These are phyloP conservation scores for Coniosporium apollinis DNA, from an alignment of 495 filamentous ascomycete species.

Conservation along the genomic window DNA sequence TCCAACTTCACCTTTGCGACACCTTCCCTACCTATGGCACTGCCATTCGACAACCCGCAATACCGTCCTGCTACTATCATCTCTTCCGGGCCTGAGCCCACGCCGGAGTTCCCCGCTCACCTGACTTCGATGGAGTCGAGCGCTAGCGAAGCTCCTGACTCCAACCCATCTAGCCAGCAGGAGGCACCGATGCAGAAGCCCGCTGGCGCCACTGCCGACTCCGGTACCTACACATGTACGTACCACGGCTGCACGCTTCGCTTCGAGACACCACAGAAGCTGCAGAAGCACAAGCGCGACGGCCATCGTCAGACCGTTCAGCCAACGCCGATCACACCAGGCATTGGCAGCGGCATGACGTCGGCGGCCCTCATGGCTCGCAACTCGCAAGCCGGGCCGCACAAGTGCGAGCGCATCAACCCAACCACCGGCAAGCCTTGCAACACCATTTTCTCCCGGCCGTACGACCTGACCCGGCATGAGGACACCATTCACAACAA, in stretches of 20 bases:
- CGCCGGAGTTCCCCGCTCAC: constrained; percentile 43
- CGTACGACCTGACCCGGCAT: constrained; percentile 92
- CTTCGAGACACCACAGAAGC: constrained; percentile 69
- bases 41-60: constrained; percentile 2
- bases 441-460: constrained; percentile 90
- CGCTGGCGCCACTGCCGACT: constrained; percentile 47
- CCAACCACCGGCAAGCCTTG: constrained; percentile 92
- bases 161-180: constrained; percentile 13
- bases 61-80: constrained; percentile 5
- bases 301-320: constrained; percentile 44
- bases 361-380: constrained; percentile 34
- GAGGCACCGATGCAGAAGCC: constrained; percentile 31
- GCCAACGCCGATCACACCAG: constrained; percentile 19
- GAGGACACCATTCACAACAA: constrained; percentile 97
- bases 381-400: constrained; percentile 75
- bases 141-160: constrained; percentile 29
- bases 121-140: constrained; percentile 50
- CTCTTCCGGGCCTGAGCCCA: constrained; percentile 20
- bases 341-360: constrained; percentile 26
- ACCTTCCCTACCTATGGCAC: constrained; percentile 2
- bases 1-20: constrained; percentile 5
- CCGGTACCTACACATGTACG: constrained; percentile 87
- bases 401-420: constrained; percentile 83
- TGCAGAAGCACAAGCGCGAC: constrained; percentile 94
- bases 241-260: constrained; percentile 80